Evolutionary conservation across 768 basidiomycete species (phyloP), one percentile per base, ranked within the genome.

Genomic region (Saitozyma podzolica): DNA sequence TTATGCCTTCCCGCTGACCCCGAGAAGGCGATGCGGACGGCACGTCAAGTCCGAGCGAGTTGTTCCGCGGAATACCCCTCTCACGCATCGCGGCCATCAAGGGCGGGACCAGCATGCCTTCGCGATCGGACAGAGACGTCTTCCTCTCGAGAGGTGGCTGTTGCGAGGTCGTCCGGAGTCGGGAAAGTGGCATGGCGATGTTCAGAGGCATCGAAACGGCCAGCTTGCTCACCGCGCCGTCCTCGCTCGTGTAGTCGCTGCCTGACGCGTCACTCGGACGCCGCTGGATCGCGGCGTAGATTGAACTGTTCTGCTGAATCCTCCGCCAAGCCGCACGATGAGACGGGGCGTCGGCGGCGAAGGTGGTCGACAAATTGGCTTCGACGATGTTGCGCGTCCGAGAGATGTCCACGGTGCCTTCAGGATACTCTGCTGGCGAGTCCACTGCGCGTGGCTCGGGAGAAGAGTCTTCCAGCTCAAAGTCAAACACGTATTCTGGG

Each of bases 401-500:
- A 9, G 63, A 57, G 19, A 61, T 53, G 17, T 63, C 29, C 29
- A 29, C 29, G 29, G 29, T 29, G 29, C 29, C 29, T 29, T 29
- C 49, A 41, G 56, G 17, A 41, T 54, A 40, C 45, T 40, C 11
- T n/a, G 14, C 37, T 40, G 19, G 43, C 53, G 20, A 50, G 53
- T 29, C 11, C 19, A 56, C 20, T 39, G 20, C 6, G 50, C 40
- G 42, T 11, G 52, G n/a, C 20, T 41, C 37, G 10, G 61, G 56
- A 53, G 40, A 45, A 10, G 56, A 9, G 40, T 80, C 77, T 57
- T 77, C 74, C 40, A 77, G 61, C 45, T 80, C 78, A 56, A 80
- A 77, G 53, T 80, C 78, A 51, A 80, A 80, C 11, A 80, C 75
- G 57, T 73, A 68, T n/a, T 73, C 74, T 73, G 39, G 10, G 11